Evolutionary conservation across 2,329 filamentous ascomycete species (phyloP), one percentile per base, ranked within the genome.

Genomic region (Corynespora cassiicola): DNA sequence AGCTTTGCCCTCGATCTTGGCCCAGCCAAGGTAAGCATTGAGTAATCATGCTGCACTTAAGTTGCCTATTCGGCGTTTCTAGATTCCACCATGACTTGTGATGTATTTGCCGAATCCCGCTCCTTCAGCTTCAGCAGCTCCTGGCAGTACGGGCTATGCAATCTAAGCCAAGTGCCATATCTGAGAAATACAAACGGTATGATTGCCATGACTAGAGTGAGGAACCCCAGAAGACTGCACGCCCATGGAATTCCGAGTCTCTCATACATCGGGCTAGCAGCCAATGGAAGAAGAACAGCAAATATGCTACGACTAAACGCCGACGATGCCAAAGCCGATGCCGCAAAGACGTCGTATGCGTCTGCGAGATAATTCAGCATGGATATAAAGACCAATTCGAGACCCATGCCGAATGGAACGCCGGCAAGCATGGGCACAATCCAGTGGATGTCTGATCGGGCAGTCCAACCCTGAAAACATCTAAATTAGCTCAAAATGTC

Each of bases 211-310:
- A 74, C 75, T 4, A 88, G 63, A 0, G 85, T 78, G 3, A 90
- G 69, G 68, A 90, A 89, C 1, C 82, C 87, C 1, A 85, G 86
- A 10, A 90, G 71, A 0, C 79, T 81, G 31, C 75, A 80, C 2
- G 84, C 87, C 86, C 86, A 90, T 69, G 88, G 84, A 38, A 85
- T 82, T 31, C 86, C 86, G 21, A 5, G 23, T 20, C 9, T 36
- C 20, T 21, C 30, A 32, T 44, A 73, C 70, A 73, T 87, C 56
- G 86, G 81, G 1, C 73, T 76, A 1, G 85, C 80, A 61, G 91
- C 91, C 2, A 92, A 76, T 1, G 88, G 88, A 72, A 92, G 90
- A 1, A 76, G 81, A 4, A 86, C 85, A 42, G 86, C 88, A 46
- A 82, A 84, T 10, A 88, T 74, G 1, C 85, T 88, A 45, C 88